Evolutionary conservation across 2,329 filamentous ascomycete genomes (phyloP), one percentile per base, ranked within the genome.

Genomic region (Hypoxylon sp.): DNA sequence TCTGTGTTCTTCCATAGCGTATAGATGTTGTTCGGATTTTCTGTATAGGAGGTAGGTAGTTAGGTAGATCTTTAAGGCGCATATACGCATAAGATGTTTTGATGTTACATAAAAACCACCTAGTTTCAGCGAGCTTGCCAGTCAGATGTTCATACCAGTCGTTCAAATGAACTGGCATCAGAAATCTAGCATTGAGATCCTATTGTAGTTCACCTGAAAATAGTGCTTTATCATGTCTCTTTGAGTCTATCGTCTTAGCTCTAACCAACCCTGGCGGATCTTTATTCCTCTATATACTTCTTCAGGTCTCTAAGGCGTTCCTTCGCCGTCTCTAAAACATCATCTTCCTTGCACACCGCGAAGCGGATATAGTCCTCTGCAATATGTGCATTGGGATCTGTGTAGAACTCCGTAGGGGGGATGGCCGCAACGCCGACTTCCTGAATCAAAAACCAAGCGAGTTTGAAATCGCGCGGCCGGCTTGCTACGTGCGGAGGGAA

Each of bases 331-430:
- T 94, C 92, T 22, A 96, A 81, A 39, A 98, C 89, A 47, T 93
- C 88, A 77, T 99, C 94, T 35, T 95, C 89, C 85, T 99, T 99
- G 84, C 96, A 99, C 1, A 99, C 94, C 0, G 96, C 96, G 78
- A 98, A 98, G 24, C 96, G 87, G 76, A 99, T 86, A 83, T 97
- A 99, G 75, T 98, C 92, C 84, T 98, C 93, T 0, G 93, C 96
- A 74, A 98, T 89, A 75, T 92, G 89, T 29, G 92, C 89, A 77
- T 97, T 97, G 47, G 81, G 83, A 17, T 93, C 90, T 0, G 95
- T 98, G 80, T 98, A 98, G 81, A 99, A 99, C 81, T 99, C 96
- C 0, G 94, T 97, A 0, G 96, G 96, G 17, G 96, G 96, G 70
- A 99, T 98, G 8, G 95, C 94, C 2, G 96, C 96, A 29, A 99